A percentile compares a stretch with the other conserved stretches of the same genome.
These are phyloP conservation scores for fission yeast (Schizosaccharomyces pombe) DNA, from an alignment of 805 yeast species.

Conservation along the genomic window DNA sequence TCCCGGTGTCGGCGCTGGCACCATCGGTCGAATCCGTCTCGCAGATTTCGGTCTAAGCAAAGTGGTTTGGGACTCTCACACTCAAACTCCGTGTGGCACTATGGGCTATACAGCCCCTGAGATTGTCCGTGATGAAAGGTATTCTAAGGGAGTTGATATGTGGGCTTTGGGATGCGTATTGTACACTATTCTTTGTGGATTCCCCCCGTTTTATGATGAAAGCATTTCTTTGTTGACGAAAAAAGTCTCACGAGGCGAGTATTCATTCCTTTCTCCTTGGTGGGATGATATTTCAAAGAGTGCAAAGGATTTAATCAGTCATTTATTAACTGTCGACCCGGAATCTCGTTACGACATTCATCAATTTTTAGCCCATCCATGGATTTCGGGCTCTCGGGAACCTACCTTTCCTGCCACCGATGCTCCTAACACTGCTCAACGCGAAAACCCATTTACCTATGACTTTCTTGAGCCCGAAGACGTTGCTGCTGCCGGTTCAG, in stretches of 20 bases:
- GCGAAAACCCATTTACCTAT: constrained; percentile 8
- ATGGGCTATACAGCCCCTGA: constrained; percentile 98
- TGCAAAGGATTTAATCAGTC: constrained; percentile 48
- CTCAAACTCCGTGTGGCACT: constrained; percentile 96
- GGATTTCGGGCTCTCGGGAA: constrained; percentile 27
- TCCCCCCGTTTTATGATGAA: constrained; percentile 71
- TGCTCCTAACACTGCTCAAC: constrained; percentile 7
- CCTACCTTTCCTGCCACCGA: constrained; percentile 12
- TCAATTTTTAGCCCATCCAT: constrained; percentile 51
- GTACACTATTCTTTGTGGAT: constrained; percentile 83
- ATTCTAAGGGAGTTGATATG: constrained; percentile 88
- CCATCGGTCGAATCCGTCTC: constrained; percentile 66
- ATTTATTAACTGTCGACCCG: constrained; percentile 50
- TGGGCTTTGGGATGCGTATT: constrained; percentile 97
- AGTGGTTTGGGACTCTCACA: constrained; percentile 63
- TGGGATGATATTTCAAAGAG: constrained; percentile 59
- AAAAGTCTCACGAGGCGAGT: constrained; percentile 61
- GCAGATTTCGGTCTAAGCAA: constrained; percentile 93
- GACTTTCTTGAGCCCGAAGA: background rate
- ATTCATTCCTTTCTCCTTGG: constrained; percentile 59
- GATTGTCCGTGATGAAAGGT: constrained; percentile 77
- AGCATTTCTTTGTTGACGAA: constrained; percentile 48
- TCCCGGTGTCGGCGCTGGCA: constrained; percentile 75
- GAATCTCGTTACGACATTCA: constrained; percentile 42
- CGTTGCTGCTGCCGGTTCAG: constrained; percentile 4